Percentiles rank a stretch among this genome's conserved stretches.
Evolutionary conservation across 257 asterid species (phyloP).

Genomic region (Misopates orontium): DNA sequence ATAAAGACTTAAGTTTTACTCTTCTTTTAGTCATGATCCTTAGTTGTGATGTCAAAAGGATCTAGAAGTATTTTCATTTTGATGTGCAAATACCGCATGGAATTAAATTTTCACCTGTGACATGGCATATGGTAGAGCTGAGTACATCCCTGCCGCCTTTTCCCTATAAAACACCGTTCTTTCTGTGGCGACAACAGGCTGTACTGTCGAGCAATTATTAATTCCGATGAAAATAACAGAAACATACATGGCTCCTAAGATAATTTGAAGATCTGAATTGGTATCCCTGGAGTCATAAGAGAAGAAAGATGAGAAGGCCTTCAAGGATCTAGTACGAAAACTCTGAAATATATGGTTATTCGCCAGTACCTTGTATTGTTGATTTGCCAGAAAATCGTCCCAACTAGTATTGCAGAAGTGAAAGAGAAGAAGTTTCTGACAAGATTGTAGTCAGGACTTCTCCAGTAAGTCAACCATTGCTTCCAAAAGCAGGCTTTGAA

Average conservation of each 20-base stretch:
- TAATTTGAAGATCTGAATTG: conserved; percentile 50
- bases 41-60: too few species aligned
- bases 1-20: too few species aligned
- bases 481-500: conserved; percentile 72
- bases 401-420: conserved; percentile 65
- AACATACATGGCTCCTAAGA: conserved; percentile 75
- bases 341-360: neutral
- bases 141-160: conserved; percentile 82
- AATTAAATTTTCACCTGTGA: conserved; percentile 52
- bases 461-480: conserved; percentile 85
- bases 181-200: conserved; percentile 70
- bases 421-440: conserved; percentile 71
- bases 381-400: conserved; percentile 71
- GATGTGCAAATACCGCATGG: neutral
- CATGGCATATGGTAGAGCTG: conserved; percentile 79
- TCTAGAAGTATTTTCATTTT: neutral
- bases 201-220: conserved; percentile 72
- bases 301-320: conserved; percentile 17
- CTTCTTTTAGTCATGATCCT: too few species aligned
- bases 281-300: conserved; percentile 39
- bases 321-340: neutral
- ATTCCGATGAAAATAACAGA: conserved; percentile 71
- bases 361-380: conserved; percentile 53
- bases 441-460: conserved; percentile 87
- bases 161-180: conserved; percentile 75